Conservation (phyloP, 2,329 filamentous ascomycete genomes). For the Atkinsonella texensis region DNA sequence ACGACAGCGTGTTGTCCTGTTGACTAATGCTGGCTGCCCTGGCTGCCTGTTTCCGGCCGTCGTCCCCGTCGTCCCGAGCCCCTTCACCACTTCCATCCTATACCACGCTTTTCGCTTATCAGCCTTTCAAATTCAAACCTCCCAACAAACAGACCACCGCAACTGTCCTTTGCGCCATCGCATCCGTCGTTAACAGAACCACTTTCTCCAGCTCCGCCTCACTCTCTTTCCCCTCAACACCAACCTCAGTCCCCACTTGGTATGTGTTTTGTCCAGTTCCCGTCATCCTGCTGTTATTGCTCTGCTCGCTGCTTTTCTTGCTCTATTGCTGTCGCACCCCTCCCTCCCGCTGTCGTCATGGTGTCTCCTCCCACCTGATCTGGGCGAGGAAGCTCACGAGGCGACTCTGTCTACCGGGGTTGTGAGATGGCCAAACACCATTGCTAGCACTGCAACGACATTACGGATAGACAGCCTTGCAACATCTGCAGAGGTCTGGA, state of each 20-base stretch:
- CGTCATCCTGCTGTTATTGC: constrained; percentile 7
- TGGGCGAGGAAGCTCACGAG: not conserved
- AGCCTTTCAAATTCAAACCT: constrained; percentile 17
- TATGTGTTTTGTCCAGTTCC: constrained; percentile 5
- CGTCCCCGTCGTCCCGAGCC: constrained; percentile 15
- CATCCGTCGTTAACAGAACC: constrained; percentile 10
- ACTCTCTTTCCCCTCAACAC: not conserved
- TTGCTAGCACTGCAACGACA: not conserved
- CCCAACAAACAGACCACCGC: constrained; percentile 14
- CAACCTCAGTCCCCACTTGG: constrained; percentile 3
- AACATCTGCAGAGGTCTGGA: not conserved
- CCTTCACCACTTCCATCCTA: constrained; percentile 20
- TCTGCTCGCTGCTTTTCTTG: constrained; percentile 8
- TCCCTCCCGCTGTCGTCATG: constrained; percentile 29
- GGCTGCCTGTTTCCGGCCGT: constrained; percentile 9
- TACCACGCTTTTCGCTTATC: constrained; percentile 20
- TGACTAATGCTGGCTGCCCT: not conserved
- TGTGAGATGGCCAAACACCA: not conserved
- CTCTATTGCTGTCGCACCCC: constrained; percentile 12
- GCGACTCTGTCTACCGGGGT: not conserved
- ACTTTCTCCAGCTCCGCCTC: not conserved
- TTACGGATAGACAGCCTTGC: not conserved
- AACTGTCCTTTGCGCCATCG: constrained; percentile 7
- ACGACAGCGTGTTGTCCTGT: too few species aligned
- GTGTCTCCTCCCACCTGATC: constrained; percentile 6